Percentiles rank a stretch among this genome's conserved stretches.
These are phyloP conservation scores for Mariannaea elegans DNA, from an alignment of 2,329 filamentous ascomycete genomes.

Conservation along the genomic window DNA sequence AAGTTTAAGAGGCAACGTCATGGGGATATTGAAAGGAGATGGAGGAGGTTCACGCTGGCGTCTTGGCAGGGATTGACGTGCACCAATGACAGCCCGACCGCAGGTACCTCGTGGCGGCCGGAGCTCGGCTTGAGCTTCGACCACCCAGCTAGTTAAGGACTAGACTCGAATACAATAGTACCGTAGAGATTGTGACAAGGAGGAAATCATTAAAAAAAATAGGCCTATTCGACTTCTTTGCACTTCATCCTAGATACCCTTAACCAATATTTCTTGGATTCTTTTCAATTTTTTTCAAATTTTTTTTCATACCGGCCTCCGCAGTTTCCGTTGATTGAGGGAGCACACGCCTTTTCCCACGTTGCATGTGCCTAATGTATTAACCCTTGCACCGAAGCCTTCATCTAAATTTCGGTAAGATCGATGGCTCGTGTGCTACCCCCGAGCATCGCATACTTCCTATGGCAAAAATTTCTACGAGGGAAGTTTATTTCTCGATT, in stretches of 20 bases:
- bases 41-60: conserved; percentile 39
- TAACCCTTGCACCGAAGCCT: too few relatives aligned
- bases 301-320: too few relatives aligned
- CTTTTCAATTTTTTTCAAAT: too few relatives aligned
- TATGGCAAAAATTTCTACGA: background rate
- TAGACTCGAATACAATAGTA: too few relatives aligned
- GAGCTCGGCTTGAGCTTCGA: conserved; percentile 19
- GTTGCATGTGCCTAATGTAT: too few relatives aligned
- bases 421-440: conserved; percentile 28
- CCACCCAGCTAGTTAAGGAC: too few relatives aligned
- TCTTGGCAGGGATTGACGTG: conserved; percentile 34
- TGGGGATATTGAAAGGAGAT: conserved; percentile 41
- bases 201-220: too few relatives aligned
- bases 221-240: too few relatives aligned
- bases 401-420: conserved; percentile 28
- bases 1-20: conserved; percentile 40
- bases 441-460: conserved; percentile 25
- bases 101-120: conserved; percentile 30
- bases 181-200: too few relatives aligned
- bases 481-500: conserved; percentile 20
- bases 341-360: background rate
- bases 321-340: too few relatives aligned
- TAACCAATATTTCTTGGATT: too few relatives aligned
- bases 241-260: too few relatives aligned
- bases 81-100: conserved; percentile 32